Conservation (phyloP, 148 eudicot genomes). For the Fagopyrum homotropicum region DNA sequence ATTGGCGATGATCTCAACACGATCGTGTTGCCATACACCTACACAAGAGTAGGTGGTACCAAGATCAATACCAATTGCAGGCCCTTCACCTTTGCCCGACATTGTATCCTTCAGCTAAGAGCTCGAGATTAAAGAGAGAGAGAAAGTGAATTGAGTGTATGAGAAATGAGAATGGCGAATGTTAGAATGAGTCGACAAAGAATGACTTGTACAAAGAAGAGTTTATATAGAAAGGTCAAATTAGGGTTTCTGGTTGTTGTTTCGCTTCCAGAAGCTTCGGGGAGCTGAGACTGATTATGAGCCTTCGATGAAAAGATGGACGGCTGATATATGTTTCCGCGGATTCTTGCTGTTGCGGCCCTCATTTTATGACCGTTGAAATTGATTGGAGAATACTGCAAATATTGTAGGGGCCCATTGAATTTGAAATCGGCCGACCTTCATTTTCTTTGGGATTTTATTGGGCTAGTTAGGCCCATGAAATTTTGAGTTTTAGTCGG, state of each 20-base stretch:
- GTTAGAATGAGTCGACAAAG: neutral
- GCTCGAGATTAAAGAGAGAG: neutral
- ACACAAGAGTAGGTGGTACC: constrained; percentile 16
- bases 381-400: neutral
- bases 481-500: too few species aligned
- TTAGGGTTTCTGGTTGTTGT: neutral
- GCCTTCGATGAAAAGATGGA: constrained; percentile 9
- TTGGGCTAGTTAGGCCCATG: neutral
- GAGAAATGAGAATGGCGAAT: neutral
- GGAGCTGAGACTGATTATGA: neutral
- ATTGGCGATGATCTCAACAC: constrained; percentile 17
- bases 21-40: constrained; percentile 15
- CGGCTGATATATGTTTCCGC: neutral
- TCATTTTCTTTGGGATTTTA: neutral
- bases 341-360: neutral
- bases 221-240: constrained; percentile 8
- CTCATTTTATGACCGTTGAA: neutral
- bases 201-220: too few species aligned
- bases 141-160: neutral
- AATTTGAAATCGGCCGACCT: neutral
- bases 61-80: constrained; percentile 13
- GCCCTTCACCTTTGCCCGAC: constrained; percentile 17
- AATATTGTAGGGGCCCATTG: neutral
- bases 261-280: constrained; percentile 4
- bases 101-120: neutral